These are phyloP conservation scores for Rhynchospora pubera DNA, from an alignment of 176 grass and related monocot genomes.

Conservation along the genomic window DNA sequence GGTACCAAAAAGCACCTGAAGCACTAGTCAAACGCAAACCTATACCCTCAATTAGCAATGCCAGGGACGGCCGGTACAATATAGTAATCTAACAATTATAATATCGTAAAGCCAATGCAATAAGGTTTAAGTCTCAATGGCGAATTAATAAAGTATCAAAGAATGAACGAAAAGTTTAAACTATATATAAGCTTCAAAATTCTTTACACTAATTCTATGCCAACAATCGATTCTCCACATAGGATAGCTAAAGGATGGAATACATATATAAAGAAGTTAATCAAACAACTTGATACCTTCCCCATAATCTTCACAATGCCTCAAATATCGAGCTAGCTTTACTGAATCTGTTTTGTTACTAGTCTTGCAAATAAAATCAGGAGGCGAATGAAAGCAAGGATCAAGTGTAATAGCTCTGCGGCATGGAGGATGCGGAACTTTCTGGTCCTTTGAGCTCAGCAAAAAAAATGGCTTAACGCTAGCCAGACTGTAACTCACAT, in stretches of 20 bases:
- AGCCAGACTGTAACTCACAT: constrained; percentile 33
- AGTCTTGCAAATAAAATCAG: constrained; percentile 23
- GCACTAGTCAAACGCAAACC: too few species aligned
- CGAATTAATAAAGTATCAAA: too few species aligned
- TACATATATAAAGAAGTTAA: not conserved
- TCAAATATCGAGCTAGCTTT: constrained; percentile 28
- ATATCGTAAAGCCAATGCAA: too few species aligned
- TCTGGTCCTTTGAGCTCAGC: not conserved
- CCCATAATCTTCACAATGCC: constrained; percentile 26
- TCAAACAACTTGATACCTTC: constrained; percentile 34
- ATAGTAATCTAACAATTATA: too few species aligned
- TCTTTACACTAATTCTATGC: too few species aligned
- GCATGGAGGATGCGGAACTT: constrained; percentile 1
- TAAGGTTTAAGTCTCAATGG: too few species aligned
- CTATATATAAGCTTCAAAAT: too few species aligned
- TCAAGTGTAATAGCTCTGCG: constrained; percentile 15
- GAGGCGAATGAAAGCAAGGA: constrained; percentile 32
- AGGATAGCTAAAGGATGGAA: not conserved
- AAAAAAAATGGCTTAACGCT: constrained; percentile 21
- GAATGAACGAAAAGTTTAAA: too few species aligned
- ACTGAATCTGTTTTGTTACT: constrained; percentile 10
- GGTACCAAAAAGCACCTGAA: too few species aligned
- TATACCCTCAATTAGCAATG: too few species aligned
- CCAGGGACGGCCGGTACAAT: too few species aligned
- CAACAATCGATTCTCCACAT: not conserved